Evolutionary conservation across 441 rosid genomes (phyloP).

Genomic region (Syzygium syzygioides): DNA sequence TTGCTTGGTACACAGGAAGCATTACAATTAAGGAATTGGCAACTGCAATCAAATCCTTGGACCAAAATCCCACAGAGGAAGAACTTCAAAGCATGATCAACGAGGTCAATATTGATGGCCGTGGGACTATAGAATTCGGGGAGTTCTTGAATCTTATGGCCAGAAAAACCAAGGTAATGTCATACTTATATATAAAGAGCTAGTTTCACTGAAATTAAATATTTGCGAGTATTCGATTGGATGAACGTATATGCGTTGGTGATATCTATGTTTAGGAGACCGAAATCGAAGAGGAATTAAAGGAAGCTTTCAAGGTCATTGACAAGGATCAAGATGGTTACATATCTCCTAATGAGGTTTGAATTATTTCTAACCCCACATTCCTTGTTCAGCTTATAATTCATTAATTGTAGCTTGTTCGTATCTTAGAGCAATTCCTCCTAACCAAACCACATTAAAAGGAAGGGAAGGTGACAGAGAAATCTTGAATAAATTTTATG

Average conservation of each 20-base stretch:
- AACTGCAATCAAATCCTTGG: conserved; percentile 41
- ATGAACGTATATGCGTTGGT: background rate
- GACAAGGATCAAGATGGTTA: conserved; percentile 75
- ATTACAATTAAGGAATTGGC: conserved; percentile 57
- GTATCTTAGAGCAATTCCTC: background rate
- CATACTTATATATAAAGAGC: background rate
- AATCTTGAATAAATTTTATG: background rate
- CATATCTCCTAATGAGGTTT: conserved; percentile 66
- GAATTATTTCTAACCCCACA: background rate
- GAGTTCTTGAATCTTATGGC: conserved; percentile 70
- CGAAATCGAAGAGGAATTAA: conserved; percentile 49
- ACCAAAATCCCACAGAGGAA: conserved; percentile 49
- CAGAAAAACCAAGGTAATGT: conserved; percentile 48
- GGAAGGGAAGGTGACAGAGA: background rate
- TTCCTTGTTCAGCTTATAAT: background rate
- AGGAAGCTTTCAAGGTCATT: conserved; percentile 63
- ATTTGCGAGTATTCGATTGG: background rate
- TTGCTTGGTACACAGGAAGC: conserved; percentile 24
- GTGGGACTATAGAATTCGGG: conserved; percentile 54
- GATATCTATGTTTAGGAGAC: conserved; percentile 27
- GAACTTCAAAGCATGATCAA: conserved; percentile 55
- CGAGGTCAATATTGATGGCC: conserved; percentile 44
- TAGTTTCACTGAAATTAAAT: background rate
- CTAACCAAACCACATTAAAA: background rate
- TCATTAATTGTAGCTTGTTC: background rate